These are phyloP conservation scores for Beauveria bassiana DNA, from an alignment of 2,329 filamentous ascomycete genomes.

Conservation along the genomic window DNA sequence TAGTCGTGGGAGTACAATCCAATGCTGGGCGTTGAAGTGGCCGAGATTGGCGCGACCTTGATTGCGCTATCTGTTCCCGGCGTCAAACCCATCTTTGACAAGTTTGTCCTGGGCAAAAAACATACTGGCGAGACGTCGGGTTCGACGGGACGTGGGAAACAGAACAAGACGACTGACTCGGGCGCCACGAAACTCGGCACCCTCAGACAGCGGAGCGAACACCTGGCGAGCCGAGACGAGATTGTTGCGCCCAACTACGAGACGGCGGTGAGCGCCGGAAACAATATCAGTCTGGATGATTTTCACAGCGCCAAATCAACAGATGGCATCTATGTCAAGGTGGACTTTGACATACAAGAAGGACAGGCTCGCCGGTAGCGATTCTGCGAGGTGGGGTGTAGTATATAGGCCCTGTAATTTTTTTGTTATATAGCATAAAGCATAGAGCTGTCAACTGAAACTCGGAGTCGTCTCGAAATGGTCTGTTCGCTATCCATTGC, in stretches of 20 bases:
- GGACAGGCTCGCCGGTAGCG: not conserved
- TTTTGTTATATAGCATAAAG: too few relatives aligned
- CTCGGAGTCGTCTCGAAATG: too few relatives aligned
- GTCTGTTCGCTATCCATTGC: too few relatives aligned
- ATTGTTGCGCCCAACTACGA: slow-evolving; percentile 17
- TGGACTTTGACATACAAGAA: slow-evolving; percentile 30
- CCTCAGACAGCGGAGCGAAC: slow-evolving; percentile 23
- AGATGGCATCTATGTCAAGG: slow-evolving; percentile 27
- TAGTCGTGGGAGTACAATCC: slow-evolving; percentile 44
- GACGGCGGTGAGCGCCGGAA: slow-evolving; percentile 16
- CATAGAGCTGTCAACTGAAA: too few relatives aligned
- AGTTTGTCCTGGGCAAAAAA: slow-evolving; percentile 22
- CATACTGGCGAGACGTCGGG: slow-evolving; percentile 15
- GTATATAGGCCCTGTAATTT: too few relatives aligned
- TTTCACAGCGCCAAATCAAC: slow-evolving; percentile 19
- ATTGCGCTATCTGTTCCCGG: slow-evolving; percentile 44
- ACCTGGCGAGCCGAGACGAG: slow-evolving; percentile 21
- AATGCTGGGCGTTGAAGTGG: slow-evolving; percentile 40
- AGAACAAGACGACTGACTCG: slow-evolving; percentile 14
- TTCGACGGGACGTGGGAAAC: slow-evolving; percentile 18
- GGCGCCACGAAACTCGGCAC: slow-evolving; percentile 23
- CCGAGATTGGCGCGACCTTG: slow-evolving; percentile 42
- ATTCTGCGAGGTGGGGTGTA: too few relatives aligned
- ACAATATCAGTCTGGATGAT: slow-evolving; percentile 15
- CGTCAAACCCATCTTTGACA: slow-evolving; percentile 38